Conservation (phyloP, 306 rosid genomes). For the Comarum palustre region DNA sequence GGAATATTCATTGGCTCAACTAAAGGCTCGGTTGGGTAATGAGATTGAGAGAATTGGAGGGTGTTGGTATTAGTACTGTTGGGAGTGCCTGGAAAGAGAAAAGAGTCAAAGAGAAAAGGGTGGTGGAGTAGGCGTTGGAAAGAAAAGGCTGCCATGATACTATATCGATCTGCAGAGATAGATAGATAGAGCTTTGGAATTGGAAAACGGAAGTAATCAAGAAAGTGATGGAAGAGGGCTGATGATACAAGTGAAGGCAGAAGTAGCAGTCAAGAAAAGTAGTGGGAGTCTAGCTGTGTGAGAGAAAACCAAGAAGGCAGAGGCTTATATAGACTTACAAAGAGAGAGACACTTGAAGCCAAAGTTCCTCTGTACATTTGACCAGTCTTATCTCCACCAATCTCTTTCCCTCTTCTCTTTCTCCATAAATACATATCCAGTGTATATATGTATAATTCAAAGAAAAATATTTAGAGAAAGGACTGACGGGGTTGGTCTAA, state of each 20-base stretch:
- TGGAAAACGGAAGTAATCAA: conserved; percentile 18
- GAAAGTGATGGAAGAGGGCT: conserved; percentile 41
- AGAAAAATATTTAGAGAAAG: background rate
- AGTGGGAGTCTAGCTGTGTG: conserved; percentile 21
- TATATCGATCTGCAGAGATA: conserved; percentile 12
- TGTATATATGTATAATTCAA: background rate
- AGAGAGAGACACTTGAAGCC: conserved; percentile 11
- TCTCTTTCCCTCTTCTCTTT: conserved; percentile 14
- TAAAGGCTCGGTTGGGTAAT: conserved; percentile 18
- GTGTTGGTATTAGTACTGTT: background rate
- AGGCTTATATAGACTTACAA: conserved; percentile 35
- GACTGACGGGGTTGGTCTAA: background rate
- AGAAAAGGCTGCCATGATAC: conserved; percentile 68
- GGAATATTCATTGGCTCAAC: conserved; percentile 13
- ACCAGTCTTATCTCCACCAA: conserved; percentile 26
- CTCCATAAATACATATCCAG: background rate
- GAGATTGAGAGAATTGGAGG: conserved; percentile 20
- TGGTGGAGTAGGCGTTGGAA: conserved; percentile 30
- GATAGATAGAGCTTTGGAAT: conserved; percentile 15
- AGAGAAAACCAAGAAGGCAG: conserved; percentile 33
- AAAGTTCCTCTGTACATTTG: conserved; percentile 28
- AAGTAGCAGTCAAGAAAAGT: conserved; percentile 36
- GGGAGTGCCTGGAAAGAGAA: conserved; percentile 35
- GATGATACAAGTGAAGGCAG: conserved; percentile 22
- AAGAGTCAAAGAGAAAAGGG: conserved; percentile 50